Conservation (phyloP, 2,329 filamentous ascomycete species). For the Pyrenophora tritici-repentis region DNA sequence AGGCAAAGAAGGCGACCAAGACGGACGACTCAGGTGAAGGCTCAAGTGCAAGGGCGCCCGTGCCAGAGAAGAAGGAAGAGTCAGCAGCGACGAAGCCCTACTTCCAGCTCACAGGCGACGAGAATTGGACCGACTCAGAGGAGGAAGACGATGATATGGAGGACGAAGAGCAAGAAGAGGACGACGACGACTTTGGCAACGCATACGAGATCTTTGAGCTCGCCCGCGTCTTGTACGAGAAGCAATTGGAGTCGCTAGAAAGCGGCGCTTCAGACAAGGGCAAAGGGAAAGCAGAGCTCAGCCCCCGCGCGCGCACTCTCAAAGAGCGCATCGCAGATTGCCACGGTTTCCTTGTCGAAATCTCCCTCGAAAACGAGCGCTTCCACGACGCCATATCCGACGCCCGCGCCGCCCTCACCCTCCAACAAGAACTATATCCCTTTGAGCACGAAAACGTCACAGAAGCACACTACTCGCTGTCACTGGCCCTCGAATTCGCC, state of each 20-base stretch:
- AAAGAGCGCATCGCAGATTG: constrained; percentile 91
- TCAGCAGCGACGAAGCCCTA: constrained; percentile 70
- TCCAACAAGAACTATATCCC: constrained; percentile 79
- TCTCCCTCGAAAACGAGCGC: constrained; percentile 94
- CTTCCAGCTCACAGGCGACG: constrained; percentile 92
- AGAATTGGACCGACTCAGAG: constrained; percentile 81
- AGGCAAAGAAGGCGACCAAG: constrained; percentile 54
- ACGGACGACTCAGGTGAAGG: constrained; percentile 43
- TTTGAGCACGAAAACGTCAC: constrained; percentile 84
- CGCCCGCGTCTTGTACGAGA: constrained; percentile 63
- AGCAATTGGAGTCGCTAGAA: constrained; percentile 57
- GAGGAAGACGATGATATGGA: constrained; percentile 67
- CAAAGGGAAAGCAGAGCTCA: constrained; percentile 53
- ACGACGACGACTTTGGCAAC: constrained; percentile 66
- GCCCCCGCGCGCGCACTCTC: constrained; percentile 37
- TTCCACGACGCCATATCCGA: constrained; percentile 88
- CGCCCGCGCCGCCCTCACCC: constrained; percentile 73
- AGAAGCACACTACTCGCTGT: constrained; percentile 96
- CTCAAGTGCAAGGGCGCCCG: constrained; percentile 29
- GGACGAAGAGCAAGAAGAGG: constrained; percentile 55
- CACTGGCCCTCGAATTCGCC: constrained; percentile 90
- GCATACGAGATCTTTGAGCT: constrained; percentile 68
- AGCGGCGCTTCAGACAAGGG: constrained; percentile 48
- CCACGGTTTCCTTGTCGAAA: constrained; percentile 91
- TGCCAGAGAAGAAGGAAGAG: constrained; percentile 52